phyloP scores from a whole-genome alignment of 495 filamentous ascomycete species.

The Tirmania nivea region DNA sequence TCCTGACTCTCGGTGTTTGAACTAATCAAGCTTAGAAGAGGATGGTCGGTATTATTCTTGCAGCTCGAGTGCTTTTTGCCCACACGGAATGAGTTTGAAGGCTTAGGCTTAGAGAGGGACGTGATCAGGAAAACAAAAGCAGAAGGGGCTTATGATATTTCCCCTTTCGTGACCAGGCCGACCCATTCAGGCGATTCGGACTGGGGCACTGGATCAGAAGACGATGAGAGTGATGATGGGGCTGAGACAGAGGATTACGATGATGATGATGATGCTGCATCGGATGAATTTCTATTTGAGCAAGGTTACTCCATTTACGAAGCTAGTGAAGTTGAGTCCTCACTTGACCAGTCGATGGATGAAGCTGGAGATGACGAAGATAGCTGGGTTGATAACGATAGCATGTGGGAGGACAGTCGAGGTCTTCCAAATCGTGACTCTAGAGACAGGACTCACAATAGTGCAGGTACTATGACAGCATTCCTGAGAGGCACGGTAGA shows the following conservation, averaged over 20 bases:
- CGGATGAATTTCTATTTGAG: neutral
- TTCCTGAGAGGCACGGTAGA: neutral
- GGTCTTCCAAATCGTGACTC: conserved; percentile 1
- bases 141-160: neutral
- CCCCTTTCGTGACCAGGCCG: too few relatives aligned
- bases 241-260: neutral
- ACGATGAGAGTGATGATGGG: too few relatives aligned
- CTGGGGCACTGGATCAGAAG: too few relatives aligned
- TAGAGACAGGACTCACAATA: neutral
- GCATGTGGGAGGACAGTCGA: conserved; percentile 5
- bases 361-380: conserved; percentile 8
- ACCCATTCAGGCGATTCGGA: too few relatives aligned
- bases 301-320: neutral
- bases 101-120: conserved; percentile 4
- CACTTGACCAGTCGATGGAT: neutral
- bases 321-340: neutral
- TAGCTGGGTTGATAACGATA: conserved; percentile 14
- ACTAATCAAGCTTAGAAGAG: conserved; percentile 4
- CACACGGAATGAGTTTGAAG: conserved; percentile 10
- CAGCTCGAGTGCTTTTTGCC: conserved; percentile 18
- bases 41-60: conserved; percentile 18
- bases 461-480: neutral
- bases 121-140: neutral
- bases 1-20: neutral
- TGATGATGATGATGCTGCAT: neutral